Percentiles rank a stretch among this genome's conserved stretches.
These are phyloP conservation scores for Lichtheimia ornata DNA, from an alignment of 371 early-diverging fungal genomes.

Conservation along the genomic window DNA sequence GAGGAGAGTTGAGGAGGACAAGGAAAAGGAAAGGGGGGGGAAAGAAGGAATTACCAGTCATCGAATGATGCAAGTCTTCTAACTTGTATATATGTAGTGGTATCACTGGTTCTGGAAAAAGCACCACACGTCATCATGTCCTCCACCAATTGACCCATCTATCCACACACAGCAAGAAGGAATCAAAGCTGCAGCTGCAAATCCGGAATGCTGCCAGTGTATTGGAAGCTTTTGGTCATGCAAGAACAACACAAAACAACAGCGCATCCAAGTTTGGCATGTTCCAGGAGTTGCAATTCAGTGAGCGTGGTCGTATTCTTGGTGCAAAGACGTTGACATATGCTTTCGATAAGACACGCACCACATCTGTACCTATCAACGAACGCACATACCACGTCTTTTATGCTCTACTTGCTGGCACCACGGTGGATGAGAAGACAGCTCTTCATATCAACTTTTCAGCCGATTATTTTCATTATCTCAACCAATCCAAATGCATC, in stretches of 20 bases:
- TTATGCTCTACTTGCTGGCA: slow-evolving; percentile 75
- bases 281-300: slow-evolving; percentile 87
- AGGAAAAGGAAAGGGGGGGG: background rate
- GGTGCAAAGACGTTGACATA: slow-evolving; percentile 87
- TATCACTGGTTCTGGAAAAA: slow-evolving; percentile 86
- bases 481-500: slow-evolving; percentile 37
- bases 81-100: slow-evolving; percentile 54
- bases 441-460: slow-evolving; percentile 45
- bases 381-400: slow-evolving; percentile 92
- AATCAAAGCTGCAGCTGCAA: slow-evolving; percentile 71
- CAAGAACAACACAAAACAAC: slow-evolving; percentile 65
- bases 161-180: slow-evolving; percentile 71
- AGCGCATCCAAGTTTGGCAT: slow-evolving; percentile 79
- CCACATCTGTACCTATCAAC: slow-evolving; percentile 46
- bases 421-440: slow-evolving; percentile 43
- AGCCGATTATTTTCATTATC: slow-evolving; percentile 41
- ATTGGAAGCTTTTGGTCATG: slow-evolving; percentile 80
- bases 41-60: too few species aligned
- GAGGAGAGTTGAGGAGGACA: background rate
- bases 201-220: slow-evolving; percentile 68
- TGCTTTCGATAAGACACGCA: slow-evolving; percentile 82
- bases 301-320: slow-evolving; percentile 79
- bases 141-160: slow-evolving; percentile 69
- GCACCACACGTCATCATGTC: slow-evolving; percentile 66
- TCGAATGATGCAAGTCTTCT: background rate